Base-by-base conservation (phyloP, 108 stramenopile genomes). In the Nitzschia inconspicua region DNA sequence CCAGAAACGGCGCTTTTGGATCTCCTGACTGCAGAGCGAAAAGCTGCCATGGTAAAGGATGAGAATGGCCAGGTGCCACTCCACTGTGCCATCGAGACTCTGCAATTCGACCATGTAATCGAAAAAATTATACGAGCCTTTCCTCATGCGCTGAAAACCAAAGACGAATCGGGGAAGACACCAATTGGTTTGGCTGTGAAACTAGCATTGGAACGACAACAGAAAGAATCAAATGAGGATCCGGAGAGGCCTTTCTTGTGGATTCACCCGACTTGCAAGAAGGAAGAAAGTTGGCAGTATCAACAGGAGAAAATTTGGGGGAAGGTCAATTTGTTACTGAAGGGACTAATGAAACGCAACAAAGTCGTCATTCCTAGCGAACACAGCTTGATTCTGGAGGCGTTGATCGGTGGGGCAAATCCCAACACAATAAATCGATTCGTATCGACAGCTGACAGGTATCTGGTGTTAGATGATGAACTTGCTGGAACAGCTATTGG, bases 401-500 rank as follows among this genome's bases (percentile, higher is more conserved):
- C 67, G 18, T 16, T 68, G 3, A 58, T 60, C 28, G 49, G 22
- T 16, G 67, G 67, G 32, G 67, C 67, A 3, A 35, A 57, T 25
- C 58, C 58, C 14, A 44, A 52, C 13, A 58, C 57, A 23, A 60
- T 68, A 2, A 60, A 42, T 36, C 26, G 51, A 24, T 53, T 59
- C 19, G 44, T 68, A 31, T 60, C 59, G 18, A 53, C 42, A 13
- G 19, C 48, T 13, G 67, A 60, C 49, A 60, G 48, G 39, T 68
- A 68, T 40, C 44, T 68, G 49, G 44, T 36, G 57, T 23, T 35
- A 14, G 59, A 68, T 41, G 58, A 68, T 29, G 67, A 68, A 37
- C 47, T 68, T 8, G 58, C 50, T 18, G 58, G 67, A n/a, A 60
- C 32, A 14, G 67, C 67, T 14, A 49, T 68, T 55, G 58, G 31